These are phyloP conservation scores for Phytopythium kandeliae DNA, from an alignment of 352 stramenopile species.

Conservation along the genomic window DNA sequence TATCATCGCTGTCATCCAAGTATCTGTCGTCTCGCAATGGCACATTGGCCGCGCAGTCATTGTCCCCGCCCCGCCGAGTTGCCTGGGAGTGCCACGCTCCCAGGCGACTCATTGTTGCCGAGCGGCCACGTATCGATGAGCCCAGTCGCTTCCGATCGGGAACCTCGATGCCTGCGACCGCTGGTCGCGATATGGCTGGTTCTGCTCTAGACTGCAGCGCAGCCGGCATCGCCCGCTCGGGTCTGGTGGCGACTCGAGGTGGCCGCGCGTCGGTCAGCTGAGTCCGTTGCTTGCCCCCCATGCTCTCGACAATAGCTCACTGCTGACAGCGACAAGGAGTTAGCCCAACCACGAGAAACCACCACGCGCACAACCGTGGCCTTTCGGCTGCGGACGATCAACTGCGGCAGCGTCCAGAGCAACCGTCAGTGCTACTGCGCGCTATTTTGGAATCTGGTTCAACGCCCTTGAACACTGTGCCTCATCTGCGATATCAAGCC, in stretches of 20 bases:
- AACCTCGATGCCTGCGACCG: neutral
- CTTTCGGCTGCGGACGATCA: neutral
- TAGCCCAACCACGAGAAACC: neutral
- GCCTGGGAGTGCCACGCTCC: neutral
- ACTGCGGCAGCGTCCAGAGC: neutral
- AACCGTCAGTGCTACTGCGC: neutral
- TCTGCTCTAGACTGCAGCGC: neutral
- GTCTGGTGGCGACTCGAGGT: neutral
- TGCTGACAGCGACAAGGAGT: neutral
- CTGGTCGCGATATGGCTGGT: neutral
- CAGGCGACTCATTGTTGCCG: neutral
- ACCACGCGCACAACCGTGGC: neutral
- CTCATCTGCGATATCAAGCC: slow-evolving; percentile 11
- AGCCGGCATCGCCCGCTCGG: slow-evolving; percentile 2
- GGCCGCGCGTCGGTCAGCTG: neutral
- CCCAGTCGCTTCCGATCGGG: neutral
- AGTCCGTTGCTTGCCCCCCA: slow-evolving; percentile 19
- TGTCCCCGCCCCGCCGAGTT: neutral
- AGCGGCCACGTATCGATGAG: neutral
- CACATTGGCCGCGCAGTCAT: neutral
- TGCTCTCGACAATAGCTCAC: slow-evolving; percentile 1
- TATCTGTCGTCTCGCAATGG: neutral
- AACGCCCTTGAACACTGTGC: neutral
- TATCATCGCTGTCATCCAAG: neutral
- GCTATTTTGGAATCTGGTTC: neutral